A percentile compares a stretch with the other conserved stretches of the same genome.
These are phyloP conservation scores for Dalbergia oliveri DNA, from an alignment of 306 rosid species.

Conservation along the genomic window DNA sequence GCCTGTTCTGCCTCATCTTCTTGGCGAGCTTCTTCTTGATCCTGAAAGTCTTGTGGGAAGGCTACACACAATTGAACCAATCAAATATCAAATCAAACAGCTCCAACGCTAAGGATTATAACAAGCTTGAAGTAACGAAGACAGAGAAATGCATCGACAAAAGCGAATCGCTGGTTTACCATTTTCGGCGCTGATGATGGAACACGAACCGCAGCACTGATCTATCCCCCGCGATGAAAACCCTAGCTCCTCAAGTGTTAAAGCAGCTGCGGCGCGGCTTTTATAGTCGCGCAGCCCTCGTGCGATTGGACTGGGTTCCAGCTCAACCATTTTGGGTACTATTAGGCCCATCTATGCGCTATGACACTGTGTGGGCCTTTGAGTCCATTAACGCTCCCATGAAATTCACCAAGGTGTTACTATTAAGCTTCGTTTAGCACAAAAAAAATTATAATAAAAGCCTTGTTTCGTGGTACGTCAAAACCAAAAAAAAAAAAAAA, in stretches of 20 bases:
- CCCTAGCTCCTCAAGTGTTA: constrained; percentile 7
- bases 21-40: constrained; percentile 94
- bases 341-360: neutral
- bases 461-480: too few relatives aligned
- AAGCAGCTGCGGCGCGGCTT: neutral
- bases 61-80: constrained; percentile 51
- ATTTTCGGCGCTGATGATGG: constrained; percentile 52
- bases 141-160: neutral
- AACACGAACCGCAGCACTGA: constrained; percentile 28
- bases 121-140: neutral
- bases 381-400: neutral
- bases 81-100: neutral
- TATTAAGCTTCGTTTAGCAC: too few relatives aligned
- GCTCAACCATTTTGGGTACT: neutral
- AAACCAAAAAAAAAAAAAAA: too few relatives aligned
- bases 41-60: constrained; percentile 87
- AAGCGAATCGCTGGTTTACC: constrained; percentile 32
- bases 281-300: neutral
- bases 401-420: too few relatives aligned
- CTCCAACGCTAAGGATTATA: neutral
- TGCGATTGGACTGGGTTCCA: neutral
- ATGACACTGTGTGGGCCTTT: neutral
- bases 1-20: constrained; percentile 97
- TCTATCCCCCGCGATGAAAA: neutral
- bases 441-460: too few relatives aligned